Evolutionary conservation across 179 eudicot species (phyloP).

Genomic region (Silene vulgaris): DNA sequence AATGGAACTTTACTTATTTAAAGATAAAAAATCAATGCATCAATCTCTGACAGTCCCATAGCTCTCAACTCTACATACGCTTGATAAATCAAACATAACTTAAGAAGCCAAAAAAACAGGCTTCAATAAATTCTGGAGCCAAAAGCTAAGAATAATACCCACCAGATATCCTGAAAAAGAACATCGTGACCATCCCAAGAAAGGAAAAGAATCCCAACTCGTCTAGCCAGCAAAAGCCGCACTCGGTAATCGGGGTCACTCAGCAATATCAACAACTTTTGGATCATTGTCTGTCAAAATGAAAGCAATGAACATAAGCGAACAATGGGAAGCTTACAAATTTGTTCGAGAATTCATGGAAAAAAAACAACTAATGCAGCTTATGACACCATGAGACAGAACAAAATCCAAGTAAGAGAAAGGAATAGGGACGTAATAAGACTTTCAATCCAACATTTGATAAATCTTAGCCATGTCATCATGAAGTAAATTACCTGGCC

Average conservation of each 20-base stretch:
- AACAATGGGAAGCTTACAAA: background rate
- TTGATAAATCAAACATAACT: slow-evolving; percentile 2
- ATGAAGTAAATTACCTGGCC: slow-evolving; percentile 59
- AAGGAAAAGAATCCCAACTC: slow-evolving; percentile 81
- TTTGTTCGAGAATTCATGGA: background rate
- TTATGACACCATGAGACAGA: background rate
- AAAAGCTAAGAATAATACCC: slow-evolving; percentile 19
- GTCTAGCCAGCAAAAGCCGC: slow-evolving; percentile 65
- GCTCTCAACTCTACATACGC: slow-evolving; percentile 2
- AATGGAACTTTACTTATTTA: background rate
- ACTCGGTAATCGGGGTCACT: slow-evolving; percentile 91
- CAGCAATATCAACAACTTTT: slow-evolving; percentile 69
- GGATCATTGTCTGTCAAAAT: slow-evolving; percentile 61
- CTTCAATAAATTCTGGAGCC: background rate
- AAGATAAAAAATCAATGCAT: background rate
- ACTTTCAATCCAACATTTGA: background rate
- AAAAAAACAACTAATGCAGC: slow-evolving; percentile 1
- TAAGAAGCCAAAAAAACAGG: slow-evolving; percentile 1
- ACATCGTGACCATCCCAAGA: slow-evolving; percentile 98
- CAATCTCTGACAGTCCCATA: background rate
- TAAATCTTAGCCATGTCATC: background rate
- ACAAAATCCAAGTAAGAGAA: background rate
- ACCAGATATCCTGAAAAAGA: slow-evolving; percentile 93
- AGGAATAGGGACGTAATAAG: background rate
- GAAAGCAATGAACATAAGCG: slow-evolving; percentile 1